Evolutionary conservation across 768 basidiomycete genomes (phyloP), one percentile per base, ranked within the genome.

Genomic region (Suillus variegatus): DNA sequence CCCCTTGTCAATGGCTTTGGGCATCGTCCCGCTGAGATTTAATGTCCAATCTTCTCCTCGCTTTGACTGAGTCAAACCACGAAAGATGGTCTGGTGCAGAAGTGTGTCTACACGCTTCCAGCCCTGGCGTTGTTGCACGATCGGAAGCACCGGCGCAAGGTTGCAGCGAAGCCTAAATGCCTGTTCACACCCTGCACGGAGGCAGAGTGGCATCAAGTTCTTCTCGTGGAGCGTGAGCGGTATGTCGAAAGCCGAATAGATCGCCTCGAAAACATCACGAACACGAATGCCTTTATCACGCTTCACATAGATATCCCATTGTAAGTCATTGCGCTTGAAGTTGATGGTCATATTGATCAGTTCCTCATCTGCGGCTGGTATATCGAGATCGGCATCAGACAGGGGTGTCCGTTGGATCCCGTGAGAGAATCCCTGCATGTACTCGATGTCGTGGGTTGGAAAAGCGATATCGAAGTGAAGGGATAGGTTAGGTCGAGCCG

Each of bases 191-290:
- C 70, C 74, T 1, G 65, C 55, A 62, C 64, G 67, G 35, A 69
- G 67, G 40, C 68, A 69, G 47, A 68, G 60, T 36, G 64, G 63
- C 61, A 76, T 68, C 35, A 76, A 75, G 65, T 78, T 70, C 62
- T 76, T 78, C 38, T 89, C 87, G 36, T 80, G 75, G 32, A 68
- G 66, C 1, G 82, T 82, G 70, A 90, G 75, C 10, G 77, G 79
- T 43, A 76, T 72, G 61, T 81, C 73, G 65, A 83, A 86, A 6
- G 80, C 75, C 43, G 83, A 78, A 70, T 85, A 82, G n/a, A 91
- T 87, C 7, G 82, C 84, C 60, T 82, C 74, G 70, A 89, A 87
- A 38, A 91, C 81, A 61, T 90, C 88, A 18, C 84, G 79, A 69
- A 86, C 84, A 12, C 82, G 76, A 64, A 89, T 78, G 12, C 83